Conservation (phyloP, 2,329 filamentous ascomycete species). For the Penicillium glabrum region DNA sequence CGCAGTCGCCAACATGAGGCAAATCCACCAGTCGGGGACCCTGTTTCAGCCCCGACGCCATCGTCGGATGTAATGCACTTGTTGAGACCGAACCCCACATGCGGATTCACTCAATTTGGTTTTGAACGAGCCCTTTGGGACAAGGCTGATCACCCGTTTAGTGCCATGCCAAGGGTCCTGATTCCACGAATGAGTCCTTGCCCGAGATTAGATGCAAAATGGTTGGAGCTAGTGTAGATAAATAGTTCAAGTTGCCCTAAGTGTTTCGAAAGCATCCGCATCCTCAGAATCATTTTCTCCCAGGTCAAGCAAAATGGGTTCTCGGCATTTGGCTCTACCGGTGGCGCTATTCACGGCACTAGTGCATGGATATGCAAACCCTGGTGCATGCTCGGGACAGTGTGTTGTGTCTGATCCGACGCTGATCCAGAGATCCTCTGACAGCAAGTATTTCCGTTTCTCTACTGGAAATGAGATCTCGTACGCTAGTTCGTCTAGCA, state of each 20-base stretch:
- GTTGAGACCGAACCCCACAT: conserved; percentile 1
- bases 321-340: neutral
- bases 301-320: conserved; percentile 6
- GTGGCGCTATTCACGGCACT: conserved; percentile 12
- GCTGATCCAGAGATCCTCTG: conserved; percentile 47
- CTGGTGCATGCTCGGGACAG: conserved; percentile 30
- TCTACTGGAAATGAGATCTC: conserved; percentile 53
- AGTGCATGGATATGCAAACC: conserved; percentile 30
- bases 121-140: neutral
- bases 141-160: conserved; percentile 2
- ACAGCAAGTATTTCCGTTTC: conserved; percentile 56
- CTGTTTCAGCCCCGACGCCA: neutral
- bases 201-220: neutral
- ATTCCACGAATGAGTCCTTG: conserved; percentile 15
- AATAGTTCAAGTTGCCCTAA: neutral
- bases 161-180: neutral
- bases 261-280: neutral
- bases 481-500: conserved; percentile 47
- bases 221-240: neutral
- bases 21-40: conserved; percentile 1
- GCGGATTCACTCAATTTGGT: neutral
- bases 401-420: conserved; percentile 49
- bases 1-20: neutral
- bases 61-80: neutral
- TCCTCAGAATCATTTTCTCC: neutral